phyloP scores from a whole-genome alignment of 306 rosid genomes.

The Spatholobus suberectus region DNA sequence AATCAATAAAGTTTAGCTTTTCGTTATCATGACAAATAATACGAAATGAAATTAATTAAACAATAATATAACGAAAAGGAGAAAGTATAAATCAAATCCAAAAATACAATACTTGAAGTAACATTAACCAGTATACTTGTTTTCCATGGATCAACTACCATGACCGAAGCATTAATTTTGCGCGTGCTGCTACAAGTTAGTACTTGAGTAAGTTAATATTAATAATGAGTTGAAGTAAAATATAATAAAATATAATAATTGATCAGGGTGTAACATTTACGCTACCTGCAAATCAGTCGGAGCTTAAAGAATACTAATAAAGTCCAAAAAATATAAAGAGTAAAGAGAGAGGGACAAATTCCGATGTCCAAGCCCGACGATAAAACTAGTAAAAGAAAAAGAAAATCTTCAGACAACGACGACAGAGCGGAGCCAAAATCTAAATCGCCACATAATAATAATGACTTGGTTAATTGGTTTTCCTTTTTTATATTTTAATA shows the following conservation, averaged over 20 bases:
- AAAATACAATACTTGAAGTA: no score
- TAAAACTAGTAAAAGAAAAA: neutral
- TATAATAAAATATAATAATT: neutral
- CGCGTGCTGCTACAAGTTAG: slow-evolving; percentile 4
- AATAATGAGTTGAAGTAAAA: neutral
- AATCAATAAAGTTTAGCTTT: no score
- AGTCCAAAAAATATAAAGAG: neutral
- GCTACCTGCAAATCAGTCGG: neutral
- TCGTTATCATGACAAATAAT: no score
- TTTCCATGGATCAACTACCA: no score
- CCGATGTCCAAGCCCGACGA: neutral
- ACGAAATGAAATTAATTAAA: no score
- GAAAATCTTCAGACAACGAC: slow-evolving; percentile 33
- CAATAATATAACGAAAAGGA: no score
- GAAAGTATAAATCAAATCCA: no score
- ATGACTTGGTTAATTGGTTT: slow-evolving; percentile 21
- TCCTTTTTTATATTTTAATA: neutral
- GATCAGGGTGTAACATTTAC: neutral
- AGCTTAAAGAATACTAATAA: neutral
- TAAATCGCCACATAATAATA: slow-evolving; percentile 1
- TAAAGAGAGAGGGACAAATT: slow-evolving; percentile 15
- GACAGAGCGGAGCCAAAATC: slow-evolving; percentile 4
- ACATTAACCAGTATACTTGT: no score
- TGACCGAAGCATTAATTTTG: neutral
- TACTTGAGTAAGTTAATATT: neutral